Percentiles rank a stretch among this genome's conserved stretches.
These are phyloP conservation scores for Sphaceloma murrayae DNA, from an alignment of 2,329 filamentous ascomycete genomes.

Conservation along the genomic window DNA sequence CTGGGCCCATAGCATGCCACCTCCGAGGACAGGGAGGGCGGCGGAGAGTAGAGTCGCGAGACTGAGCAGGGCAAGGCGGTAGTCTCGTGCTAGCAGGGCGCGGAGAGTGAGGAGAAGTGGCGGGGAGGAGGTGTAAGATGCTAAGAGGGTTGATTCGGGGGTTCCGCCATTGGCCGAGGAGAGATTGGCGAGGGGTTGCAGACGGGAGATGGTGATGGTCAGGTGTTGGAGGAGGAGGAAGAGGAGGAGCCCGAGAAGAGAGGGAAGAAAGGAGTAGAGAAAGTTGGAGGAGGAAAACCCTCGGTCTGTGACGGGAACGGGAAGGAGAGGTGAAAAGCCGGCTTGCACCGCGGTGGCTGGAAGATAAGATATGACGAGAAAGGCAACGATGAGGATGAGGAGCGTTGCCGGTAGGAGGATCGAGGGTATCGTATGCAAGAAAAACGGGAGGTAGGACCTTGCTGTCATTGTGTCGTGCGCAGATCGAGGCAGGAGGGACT, in stretches of 20 bases:
- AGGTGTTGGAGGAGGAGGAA: constrained; percentile 59
- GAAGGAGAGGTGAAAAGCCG: constrained; percentile 64
- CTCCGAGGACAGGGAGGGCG: constrained; percentile 56
- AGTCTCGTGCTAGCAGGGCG: constrained; percentile 54
- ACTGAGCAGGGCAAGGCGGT: constrained; percentile 53
- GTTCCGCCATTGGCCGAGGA: constrained; percentile 47
- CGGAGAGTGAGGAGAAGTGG: constrained; percentile 51
- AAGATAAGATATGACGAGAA: constrained; percentile 67
- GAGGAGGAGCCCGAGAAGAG: constrained; percentile 55
- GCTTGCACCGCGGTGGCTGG: constrained; percentile 54
- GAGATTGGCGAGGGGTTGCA: constrained; percentile 62
- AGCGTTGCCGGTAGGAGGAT: constrained; percentile 63
- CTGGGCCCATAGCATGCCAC: constrained; percentile 65
- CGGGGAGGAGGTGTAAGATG: constrained; percentile 59
- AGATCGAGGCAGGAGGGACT: constrained; percentile 45
- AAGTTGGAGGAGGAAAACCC: constrained; percentile 85
- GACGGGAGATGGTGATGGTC: constrained; percentile 54
- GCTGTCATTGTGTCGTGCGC: constrained; percentile 35
- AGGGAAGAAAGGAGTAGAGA: constrained; percentile 68
- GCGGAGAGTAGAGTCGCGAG: constrained; percentile 50
- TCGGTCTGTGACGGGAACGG: constrained; percentile 32
- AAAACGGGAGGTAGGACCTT: constrained; percentile 21
- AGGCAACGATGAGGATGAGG: constrained; percentile 59
- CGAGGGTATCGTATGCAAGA: constrained; percentile 39
- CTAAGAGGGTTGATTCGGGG: constrained; percentile 55